A percentile compares a stretch with the other conserved stretches of the same genome.
Conservation (phyloP, 805 yeast species). For the Yarrowia sp. region DNA sequence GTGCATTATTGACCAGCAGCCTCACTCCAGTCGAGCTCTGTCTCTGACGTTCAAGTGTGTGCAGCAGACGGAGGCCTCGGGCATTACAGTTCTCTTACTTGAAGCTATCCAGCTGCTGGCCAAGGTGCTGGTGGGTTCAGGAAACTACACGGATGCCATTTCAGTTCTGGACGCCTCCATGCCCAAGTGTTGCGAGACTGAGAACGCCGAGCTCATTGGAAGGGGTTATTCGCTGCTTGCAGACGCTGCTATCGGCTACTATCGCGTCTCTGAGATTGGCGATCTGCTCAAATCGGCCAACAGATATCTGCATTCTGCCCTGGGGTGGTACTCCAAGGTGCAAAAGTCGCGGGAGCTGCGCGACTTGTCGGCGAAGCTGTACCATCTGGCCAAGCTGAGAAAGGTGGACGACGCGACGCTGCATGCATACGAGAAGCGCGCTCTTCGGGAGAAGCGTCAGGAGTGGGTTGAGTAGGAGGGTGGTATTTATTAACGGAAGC, state of each 20-base stretch:
- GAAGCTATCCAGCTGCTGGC: conserved; percentile 51
- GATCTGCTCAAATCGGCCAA: not conserved
- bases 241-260: conserved; percentile 9
- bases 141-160: conserved; percentile 47
- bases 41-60: conserved; percentile 52
- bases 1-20: conserved; percentile 14
- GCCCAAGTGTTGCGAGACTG: conserved; percentile 47
- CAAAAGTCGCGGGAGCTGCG: not conserved
- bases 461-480: not conserved
- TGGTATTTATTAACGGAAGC: not conserved
- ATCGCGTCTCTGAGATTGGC: not conserved
- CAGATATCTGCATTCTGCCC: conserved; percentile 13
- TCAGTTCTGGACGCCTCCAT: conserved; percentile 44
- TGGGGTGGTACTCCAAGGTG: conserved; percentile 8
- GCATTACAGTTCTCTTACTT: conserved; percentile 46
- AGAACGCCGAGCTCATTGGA: conserved; percentile 44
- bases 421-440: conserved; percentile 10
- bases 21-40: conserved; percentile 49
- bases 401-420: not conserved
- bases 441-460: not conserved
- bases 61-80: conserved; percentile 47
- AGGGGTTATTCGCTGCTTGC: conserved; percentile 42
- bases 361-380: conserved; percentile 3
- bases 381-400: conserved; percentile 8
- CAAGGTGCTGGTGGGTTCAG: conserved; percentile 45